Evolutionary conservation across 441 rosid genomes (phyloP).

Genomic region (Biscutella auriculata): DNA sequence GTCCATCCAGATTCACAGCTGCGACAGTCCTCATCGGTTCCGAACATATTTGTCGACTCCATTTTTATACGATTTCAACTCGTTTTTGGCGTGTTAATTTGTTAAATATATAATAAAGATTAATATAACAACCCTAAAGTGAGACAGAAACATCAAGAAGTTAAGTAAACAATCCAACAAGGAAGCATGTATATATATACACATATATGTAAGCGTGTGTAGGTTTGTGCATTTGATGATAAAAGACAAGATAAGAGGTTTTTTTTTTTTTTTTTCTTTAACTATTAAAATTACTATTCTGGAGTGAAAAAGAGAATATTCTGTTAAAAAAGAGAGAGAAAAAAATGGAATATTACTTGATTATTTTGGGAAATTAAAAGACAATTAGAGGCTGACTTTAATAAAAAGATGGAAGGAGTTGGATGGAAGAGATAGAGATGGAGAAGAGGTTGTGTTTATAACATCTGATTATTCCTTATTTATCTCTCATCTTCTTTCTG

Average conservation of each 20-base stretch:
- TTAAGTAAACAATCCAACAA: conserved; percentile 14
- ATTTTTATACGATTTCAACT: conserved; percentile 16
- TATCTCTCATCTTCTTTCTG: conserved; percentile 25
- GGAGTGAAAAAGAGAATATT: background rate
- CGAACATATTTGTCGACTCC: conserved; percentile 39
- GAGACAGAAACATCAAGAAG: conserved; percentile 18
- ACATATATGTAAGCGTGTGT: background rate
- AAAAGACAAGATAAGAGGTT: conserved; percentile 11
- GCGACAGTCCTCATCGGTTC: conserved; percentile 32
- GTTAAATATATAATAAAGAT: background rate
- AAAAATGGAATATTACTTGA: background rate
- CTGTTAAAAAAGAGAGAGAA: background rate
- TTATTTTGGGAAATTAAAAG: background rate
- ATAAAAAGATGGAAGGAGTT: conserved; percentile 9
- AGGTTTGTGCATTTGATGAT: background rate
- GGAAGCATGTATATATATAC: background rate
- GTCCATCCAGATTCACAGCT: conserved; percentile 85
- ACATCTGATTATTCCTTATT: conserved; percentile 25
- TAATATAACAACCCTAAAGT: conserved; percentile 26
- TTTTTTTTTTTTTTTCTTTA: too few species aligned
- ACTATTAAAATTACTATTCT: too few species aligned
- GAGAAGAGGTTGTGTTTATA: conserved; percentile 23
- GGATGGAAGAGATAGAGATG: conserved; percentile 24
- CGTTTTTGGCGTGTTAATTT: background rate
- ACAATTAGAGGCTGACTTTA: conserved; percentile 14